Evolutionary conservation across 805 yeast species (phyloP), one percentile per base, ranked within the genome.

Genomic region (Candida nitratophila): DNA sequence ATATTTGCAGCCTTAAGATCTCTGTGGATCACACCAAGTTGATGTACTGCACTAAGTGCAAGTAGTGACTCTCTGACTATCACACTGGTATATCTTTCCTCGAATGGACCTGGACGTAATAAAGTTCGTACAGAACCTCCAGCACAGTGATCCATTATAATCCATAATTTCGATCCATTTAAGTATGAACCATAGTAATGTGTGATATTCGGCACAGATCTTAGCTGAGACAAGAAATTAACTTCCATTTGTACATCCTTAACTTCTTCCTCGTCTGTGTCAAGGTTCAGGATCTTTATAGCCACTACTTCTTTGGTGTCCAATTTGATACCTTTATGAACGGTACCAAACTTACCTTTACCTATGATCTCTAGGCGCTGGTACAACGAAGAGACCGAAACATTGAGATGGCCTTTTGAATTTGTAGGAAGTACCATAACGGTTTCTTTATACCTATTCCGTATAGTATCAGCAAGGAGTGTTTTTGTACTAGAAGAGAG

Each of bases 1-100:
- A 93, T 87, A 60, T 93, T 93, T 0, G 99, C 99, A 1, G 98
- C 96, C 63, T 93, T 93, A 54, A 93, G 78, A 63, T 93, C 99
- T 53, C 99, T 76, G 63, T 93, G 99, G 30, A 93, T 93, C 20
- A 95, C 93, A 12, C 96, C 96, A 47, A 84, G 80, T 48, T 74
- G 78, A 61, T 93, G 99, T 19, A 95, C 89, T 44, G 77, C 84
- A 48, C 76, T 77, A 31, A 95, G 70, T 0, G 95, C 98, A 9
- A 79, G 57, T 36, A 90, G 68, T 35, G 88, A 63, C 59, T 93
- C 99, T 42, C 98, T 71, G 47, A 85, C 77, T 9, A 93, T 79
- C n/a, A 95, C 83, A 16, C 90, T 83, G 32, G 86, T 79, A 58
- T 85, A 83, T 55, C 73, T 73, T 57, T 93, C 99, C 48, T 89